Percentiles rank a stretch among this genome's conserved stretches.
These are phyloP conservation scores for Colletotrichum sp. DNA, from an alignment of 2,329 filamentous ascomycete species.

Conservation along the genomic window DNA sequence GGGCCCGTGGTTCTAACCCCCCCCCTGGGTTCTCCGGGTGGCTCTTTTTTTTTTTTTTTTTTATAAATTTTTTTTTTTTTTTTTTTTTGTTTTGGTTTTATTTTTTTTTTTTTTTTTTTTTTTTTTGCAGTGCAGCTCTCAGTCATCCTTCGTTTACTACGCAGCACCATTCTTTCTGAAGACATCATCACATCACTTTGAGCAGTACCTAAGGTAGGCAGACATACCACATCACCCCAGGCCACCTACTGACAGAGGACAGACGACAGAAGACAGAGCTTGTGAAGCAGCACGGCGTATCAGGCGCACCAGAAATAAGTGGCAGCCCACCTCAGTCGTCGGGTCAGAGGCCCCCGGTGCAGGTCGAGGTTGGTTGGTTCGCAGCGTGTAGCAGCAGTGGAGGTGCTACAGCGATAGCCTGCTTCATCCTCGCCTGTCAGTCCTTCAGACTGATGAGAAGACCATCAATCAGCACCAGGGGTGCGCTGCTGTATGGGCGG, in stretches of 20 bases:
- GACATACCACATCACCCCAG: background rate
- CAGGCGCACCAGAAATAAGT: slow-evolving; percentile 9
- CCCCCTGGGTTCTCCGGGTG: no score
- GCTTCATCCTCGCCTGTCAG: background rate
- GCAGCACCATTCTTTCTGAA: background rate
- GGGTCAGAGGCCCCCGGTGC: background rate
- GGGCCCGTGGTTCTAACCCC: no score
- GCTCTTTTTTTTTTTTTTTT: no score
- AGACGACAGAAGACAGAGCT: background rate
- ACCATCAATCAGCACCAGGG: background rate
- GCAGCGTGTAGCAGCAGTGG: slow-evolving; percentile 14
- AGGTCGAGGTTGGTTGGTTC: slow-evolving; percentile 10
- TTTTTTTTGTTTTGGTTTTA: no score
- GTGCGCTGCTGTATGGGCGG: slow-evolving; percentile 14
- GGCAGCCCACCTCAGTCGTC: background rate
- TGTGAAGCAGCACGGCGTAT: slow-evolving; percentile 11
- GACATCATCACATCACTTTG: background rate
- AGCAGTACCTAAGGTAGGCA: background rate
- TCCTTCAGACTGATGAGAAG: background rate
- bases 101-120: no score
- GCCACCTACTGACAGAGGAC: no score
- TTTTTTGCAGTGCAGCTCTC: background rate
- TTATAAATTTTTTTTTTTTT: no score
- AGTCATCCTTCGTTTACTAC: background rate
- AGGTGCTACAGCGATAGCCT: background rate